Base-by-base conservation (phyloP, 2,329 filamentous ascomycete species). In the Pseudogymnoascus sp. region DNA sequence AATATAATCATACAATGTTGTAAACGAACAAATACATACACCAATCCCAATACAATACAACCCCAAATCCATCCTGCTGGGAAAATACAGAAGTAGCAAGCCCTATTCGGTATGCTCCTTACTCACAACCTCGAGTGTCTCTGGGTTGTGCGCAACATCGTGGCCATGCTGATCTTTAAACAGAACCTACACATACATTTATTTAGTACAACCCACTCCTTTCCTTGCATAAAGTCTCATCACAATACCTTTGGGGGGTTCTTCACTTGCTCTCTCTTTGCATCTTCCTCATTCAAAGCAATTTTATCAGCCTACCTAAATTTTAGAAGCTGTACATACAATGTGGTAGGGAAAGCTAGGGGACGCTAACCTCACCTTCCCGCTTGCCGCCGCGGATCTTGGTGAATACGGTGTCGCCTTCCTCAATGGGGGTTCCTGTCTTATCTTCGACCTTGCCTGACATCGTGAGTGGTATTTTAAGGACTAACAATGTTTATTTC, bases 381-480 rank as follows among this genome's bases (percentile, higher is more conserved):
- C 73, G 74, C 61, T 73, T 71, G 13, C 76, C 76, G 47, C 76
- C 76, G 14, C 75, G 72, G 14, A 74, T 70, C 62, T 73, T 75
- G 5, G 76, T 77, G 66, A 73, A 75, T n/a, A 78, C 76, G 33
- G 71, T 69, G 56, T 78, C 76, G 37, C 75, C 76, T 62, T 74
- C 72, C 14, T 72, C 24, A 63, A 78, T 78, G 6, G 71, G 69
- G 67, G 77, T 69, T 64, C 70, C 72, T 44, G 74, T 68, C 65
- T 76, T 77, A 35, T 76, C 76, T 35, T 68, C 8, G 14, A 56
- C 26, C 33, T 31, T 24, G 4, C 33, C 21, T 21, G 21, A 61
- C 59, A 61, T 56, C 5, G 4, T 33, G n/a, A 19, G n/a, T 33
- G n/a, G 13, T 8, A 19, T 8, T 29, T 14, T 33, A 13, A 56